Conservation (phyloP, 108 stramenopile genomes). For the Heterococcus sp. region DNA sequence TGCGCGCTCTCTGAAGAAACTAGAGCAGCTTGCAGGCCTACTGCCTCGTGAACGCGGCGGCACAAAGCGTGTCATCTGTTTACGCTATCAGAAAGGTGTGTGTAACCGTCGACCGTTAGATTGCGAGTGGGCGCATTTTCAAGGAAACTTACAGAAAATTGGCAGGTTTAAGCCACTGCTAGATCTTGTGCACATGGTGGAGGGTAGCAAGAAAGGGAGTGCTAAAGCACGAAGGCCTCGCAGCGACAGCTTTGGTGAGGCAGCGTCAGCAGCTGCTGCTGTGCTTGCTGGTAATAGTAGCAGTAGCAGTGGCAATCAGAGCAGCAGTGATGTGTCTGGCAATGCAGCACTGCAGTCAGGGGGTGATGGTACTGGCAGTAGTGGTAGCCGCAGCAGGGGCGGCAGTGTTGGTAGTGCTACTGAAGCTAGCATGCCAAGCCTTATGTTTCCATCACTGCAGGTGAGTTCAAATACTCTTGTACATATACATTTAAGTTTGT, state of each 20-base stretch:
- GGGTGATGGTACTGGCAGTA: too few relatives aligned
- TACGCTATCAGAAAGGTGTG: background rate
- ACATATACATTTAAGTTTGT: too few relatives aligned
- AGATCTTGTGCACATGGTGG: background rate
- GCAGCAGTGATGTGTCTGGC: too few relatives aligned
- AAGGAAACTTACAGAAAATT: background rate
- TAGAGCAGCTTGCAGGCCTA: slow-evolving; percentile 7
- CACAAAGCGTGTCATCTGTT: background rate
- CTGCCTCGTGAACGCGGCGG: background rate
- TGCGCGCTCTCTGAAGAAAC: slow-evolving; percentile 3
- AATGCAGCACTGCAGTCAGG: too few relatives aligned
- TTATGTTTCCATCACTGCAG: background rate
- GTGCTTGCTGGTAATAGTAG: too few relatives aligned
- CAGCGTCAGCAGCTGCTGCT: background rate
- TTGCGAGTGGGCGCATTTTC: slow-evolving; percentile 6
- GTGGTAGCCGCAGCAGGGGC: too few relatives aligned
- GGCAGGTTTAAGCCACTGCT: background rate
- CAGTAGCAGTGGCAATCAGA: too few relatives aligned
- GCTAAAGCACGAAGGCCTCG: background rate
- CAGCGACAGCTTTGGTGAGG: background rate
- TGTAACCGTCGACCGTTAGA: background rate
- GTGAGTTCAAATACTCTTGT: too few relatives aligned
- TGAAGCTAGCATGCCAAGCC: background rate
- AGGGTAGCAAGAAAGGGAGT: background rate
- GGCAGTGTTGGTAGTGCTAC: background rate